These are phyloP conservation scores for Ballota nigra DNA, from an alignment of 257 asterid genomes.

Conservation along the genomic window DNA sequence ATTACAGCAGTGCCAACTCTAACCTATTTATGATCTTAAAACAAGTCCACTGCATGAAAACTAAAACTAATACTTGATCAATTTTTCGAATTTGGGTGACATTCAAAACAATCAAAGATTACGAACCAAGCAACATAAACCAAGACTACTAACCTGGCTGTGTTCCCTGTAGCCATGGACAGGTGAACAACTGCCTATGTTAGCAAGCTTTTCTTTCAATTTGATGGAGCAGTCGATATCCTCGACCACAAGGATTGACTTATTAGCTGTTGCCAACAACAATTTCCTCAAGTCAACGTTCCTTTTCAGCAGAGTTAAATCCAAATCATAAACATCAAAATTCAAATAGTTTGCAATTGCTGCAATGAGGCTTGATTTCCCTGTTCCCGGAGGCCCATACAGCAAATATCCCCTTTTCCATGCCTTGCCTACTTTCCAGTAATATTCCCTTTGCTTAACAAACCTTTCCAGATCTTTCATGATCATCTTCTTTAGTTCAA, in stretches of 20 bases:
- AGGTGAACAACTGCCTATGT: too few relatives aligned
- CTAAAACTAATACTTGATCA: too few relatives aligned
- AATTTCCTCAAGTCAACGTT: too few relatives aligned
- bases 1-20: too few relatives aligned
- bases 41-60: too few relatives aligned
- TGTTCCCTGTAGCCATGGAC: too few relatives aligned
- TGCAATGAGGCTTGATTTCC: conserved; percentile 75
- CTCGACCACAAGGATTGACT: conserved; percentile 65
- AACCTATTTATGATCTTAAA: too few relatives aligned
- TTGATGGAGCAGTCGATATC: conserved; percentile 41
- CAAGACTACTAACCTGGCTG: too few relatives aligned
- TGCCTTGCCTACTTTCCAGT: conserved; percentile 56
- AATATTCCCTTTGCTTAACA: conserved; percentile 46
- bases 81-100: too few relatives aligned
- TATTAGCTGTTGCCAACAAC: conserved; percentile 20
- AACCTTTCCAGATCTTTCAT: conserved; percentile 51
- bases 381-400: conserved; percentile 82
- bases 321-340: conserved; percentile 67
- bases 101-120: too few relatives aligned
- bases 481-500: conserved; percentile 25
- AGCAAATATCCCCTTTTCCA: conserved; percentile 78
- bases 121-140: too few relatives aligned
- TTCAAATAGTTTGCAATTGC: conserved; percentile 71
- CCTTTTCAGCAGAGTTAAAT: conserved; percentile 34
- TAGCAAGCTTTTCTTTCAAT: too few relatives aligned